Evolutionary conservation across 1,284 basidiomycete genomes (phyloP), one percentile per base, ranked within the genome.

Genomic region (Entoloma clypeatum): DNA sequence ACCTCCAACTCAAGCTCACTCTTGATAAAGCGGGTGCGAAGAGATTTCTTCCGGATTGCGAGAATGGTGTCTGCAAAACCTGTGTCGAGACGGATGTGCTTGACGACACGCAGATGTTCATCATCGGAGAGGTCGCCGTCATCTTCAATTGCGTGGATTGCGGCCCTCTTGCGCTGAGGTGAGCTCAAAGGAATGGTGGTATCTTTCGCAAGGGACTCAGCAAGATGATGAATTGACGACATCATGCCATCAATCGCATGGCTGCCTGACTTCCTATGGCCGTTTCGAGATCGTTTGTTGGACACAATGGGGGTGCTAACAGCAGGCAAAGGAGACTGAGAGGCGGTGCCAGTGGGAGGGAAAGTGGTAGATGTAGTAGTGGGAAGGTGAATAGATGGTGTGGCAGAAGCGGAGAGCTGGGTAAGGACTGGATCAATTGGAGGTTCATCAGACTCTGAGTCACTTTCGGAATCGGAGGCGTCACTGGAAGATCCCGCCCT

Each of bases 41-140:
- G 37, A 7, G 19, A 18, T 41, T 54, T 52, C 14, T 45, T 42
- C 3, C 16, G 19, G 19, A 62, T 56, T 14, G 59, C 50, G 36
- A 57, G 43, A 39, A 56, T 51, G 1, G 50, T 48, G 41, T 59
- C 53, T 19, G 57, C 57, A 49, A 60, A 44, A 7, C 41, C 18
- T 4, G 48, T 50, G 23, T 60, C 49, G 21, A 38, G 22, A 5
- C 40, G 39, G 19, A 62, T 51, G n/a, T 61, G 36, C 23, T 51
- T 48, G 38, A 51, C 46, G 4, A 43, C 49, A 5, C 36, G 16
- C 10, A 54, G 26, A 17, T 49, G 32, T 25, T 57, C 48, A 37
- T 55, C 16, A 1, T 53, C 48, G 5, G 51, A 53, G 18, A 55
- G 50, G 10, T 54, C 52, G 29, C 37, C 47, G 43, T 57, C 52